Conservation (phyloP, 352 stramenopile species). For the Phytophthora sp. region DNA sequence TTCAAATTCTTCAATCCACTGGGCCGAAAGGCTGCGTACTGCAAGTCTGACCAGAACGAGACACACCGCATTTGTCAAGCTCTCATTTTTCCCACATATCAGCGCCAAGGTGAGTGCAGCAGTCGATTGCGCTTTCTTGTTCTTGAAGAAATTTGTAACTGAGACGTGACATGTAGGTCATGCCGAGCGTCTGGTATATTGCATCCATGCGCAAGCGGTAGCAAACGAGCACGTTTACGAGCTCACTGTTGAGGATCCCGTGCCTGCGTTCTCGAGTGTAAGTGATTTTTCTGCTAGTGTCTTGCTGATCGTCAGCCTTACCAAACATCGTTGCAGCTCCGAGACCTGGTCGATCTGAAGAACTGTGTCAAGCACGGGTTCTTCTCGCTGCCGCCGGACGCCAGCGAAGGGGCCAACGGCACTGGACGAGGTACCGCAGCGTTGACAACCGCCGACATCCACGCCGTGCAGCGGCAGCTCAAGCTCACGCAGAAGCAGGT, state of each 20-base stretch:
- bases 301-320: not conserved
- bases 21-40: constrained; percentile 51
- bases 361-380: constrained; percentile 64
- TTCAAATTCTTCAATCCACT: constrained; percentile 88
- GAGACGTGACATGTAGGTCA: constrained; percentile 47
- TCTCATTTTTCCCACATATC: constrained; percentile 77
- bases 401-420: constrained; percentile 14
- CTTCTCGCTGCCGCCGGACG: constrained; percentile 54
- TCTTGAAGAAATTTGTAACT: constrained; percentile 1
- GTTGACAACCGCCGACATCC: constrained; percentile 56
- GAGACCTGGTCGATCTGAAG: constrained; percentile 74
- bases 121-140: not conserved
- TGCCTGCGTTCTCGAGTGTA: constrained; percentile 76
- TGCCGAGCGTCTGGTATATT: constrained; percentile 73
- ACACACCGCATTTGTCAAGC: constrained; percentile 87
- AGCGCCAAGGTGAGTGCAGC: constrained; percentile 68
- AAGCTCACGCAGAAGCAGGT: constrained; percentile 84
- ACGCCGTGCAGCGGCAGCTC: constrained; percentile 70
- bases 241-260: constrained; percentile 85
- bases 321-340: constrained; percentile 45
- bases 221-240: constrained; percentile 71
- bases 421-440: constrained; percentile 43
- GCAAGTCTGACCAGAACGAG: constrained; percentile 51
- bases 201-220: constrained; percentile 62
- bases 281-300: constrained; percentile 9